Evolutionary conservation across 2,329 filamentous ascomycete species (phyloP).

Genomic region (Talaromyces amestolkiae): DNA sequence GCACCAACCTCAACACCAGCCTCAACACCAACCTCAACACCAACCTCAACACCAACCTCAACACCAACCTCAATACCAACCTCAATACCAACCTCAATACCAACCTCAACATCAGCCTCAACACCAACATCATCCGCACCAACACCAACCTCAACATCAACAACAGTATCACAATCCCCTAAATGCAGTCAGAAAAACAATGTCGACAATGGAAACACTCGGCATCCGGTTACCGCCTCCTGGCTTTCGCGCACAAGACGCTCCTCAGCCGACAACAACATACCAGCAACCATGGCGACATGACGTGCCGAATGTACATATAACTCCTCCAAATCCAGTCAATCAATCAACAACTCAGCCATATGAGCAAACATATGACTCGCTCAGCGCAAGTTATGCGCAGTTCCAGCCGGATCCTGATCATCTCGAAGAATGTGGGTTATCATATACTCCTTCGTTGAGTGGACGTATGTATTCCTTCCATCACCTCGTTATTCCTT

Average conservation of each 20-base stretch:
- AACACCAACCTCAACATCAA: not conserved
- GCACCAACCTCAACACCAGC: not conserved
- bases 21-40: not conserved
- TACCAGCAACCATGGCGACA: constrained; percentile 2
- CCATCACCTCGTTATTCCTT: not conserved
- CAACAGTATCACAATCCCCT: not conserved
- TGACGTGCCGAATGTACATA: not conserved
- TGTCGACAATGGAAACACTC: constrained; percentile 18
- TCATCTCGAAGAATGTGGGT: constrained; percentile 1
- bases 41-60: not conserved
- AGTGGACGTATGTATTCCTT: constrained; percentile 6
- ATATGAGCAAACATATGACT: not conserved
- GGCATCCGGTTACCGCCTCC: constrained; percentile 17
- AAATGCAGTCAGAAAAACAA: constrained; percentile 35
- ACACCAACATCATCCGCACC: not conserved
- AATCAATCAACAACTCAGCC: not conserved
- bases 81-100: not conserved
- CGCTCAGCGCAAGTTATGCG: not conserved
- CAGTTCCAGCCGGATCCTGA: not conserved
- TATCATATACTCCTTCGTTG: constrained; percentile 1
- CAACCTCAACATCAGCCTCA: not conserved
- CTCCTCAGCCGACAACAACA: not conserved
- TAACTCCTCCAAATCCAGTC: not conserved
- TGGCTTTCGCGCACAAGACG: constrained; percentile 10
- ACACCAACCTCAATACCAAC: not conserved